These are phyloP conservation scores for Chiua virens DNA, from an alignment of 768 basidiomycete genomes.

Conservation along the genomic window DNA sequence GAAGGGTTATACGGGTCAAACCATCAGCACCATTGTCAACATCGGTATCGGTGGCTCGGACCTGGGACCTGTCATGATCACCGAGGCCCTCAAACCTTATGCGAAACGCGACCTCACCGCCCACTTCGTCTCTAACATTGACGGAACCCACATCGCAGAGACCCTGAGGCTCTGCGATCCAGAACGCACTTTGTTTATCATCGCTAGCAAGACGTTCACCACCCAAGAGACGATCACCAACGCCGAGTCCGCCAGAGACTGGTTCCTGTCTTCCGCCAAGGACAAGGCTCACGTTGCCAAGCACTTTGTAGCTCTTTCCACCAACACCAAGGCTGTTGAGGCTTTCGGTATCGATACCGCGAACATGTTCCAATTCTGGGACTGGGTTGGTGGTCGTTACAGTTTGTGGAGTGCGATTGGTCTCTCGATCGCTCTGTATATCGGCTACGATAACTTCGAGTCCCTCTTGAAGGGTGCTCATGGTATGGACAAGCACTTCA, in stretches of 20 bases:
- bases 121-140: conserved; percentile 96
- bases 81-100: conserved; percentile 94
- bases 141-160: conserved; percentile 96
- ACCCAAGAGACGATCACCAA: conserved; percentile 99
- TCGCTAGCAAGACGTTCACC: conserved; percentile 99
- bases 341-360: conserved; percentile 86
- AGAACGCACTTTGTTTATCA: conserved; percentile 94
- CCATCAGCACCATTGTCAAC: conserved; percentile 93
- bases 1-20: conserved; percentile 97
- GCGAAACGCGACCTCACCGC: conserved; percentile 83
- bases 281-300: conserved; percentile 94
- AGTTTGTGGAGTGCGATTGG: conserved; percentile 99
- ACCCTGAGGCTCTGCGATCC: conserved; percentile 77
- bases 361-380: conserved; percentile 99
- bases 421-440: conserved; percentile 87
- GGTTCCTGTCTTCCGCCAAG: conserved; percentile 86
- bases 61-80: conserved; percentile 98
- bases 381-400: conserved; percentile 99
- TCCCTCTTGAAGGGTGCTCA: conserved; percentile 89
- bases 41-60: conserved; percentile 99
- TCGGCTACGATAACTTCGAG: conserved; percentile 95
- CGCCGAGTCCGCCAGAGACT: conserved; percentile 87
- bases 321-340: conserved; percentile 92
- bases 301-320: conserved; percentile 98
- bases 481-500: conserved; percentile 98